Conservation (phyloP, 352 stramenopile genomes). For the Globisporangium canariense region DNA sequence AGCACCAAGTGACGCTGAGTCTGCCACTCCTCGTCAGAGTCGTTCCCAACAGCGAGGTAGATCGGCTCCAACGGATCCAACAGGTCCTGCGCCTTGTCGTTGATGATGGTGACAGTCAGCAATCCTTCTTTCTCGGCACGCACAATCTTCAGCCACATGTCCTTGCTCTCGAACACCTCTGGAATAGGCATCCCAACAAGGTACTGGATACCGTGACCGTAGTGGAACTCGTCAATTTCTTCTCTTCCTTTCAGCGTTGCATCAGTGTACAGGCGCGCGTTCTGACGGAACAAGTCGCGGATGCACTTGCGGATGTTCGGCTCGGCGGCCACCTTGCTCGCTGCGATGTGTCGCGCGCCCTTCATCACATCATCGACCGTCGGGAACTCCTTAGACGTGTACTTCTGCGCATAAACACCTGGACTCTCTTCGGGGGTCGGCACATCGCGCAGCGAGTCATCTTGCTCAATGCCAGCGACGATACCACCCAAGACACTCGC, state of each 20-base stretch:
- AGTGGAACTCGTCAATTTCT: slow-evolving; percentile 89
- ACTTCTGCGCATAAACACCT: slow-evolving; percentile 65
- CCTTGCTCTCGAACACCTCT: slow-evolving; percentile 67
- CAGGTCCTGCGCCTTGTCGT: slow-evolving; percentile 80
- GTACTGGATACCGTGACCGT: slow-evolving; percentile 84
- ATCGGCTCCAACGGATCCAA: slow-evolving; percentile 79
- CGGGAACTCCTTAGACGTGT: slow-evolving; percentile 80
- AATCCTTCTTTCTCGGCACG: slow-evolving; percentile 85
- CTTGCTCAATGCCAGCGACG: slow-evolving; percentile 64
- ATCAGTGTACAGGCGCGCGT: slow-evolving; percentile 71
- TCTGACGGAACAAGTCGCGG: slow-evolving; percentile 79
- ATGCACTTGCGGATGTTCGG: slow-evolving; percentile 84
- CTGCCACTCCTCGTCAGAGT: slow-evolving; percentile 82
- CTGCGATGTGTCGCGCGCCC: slow-evolving; percentile 83
- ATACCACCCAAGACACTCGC: slow-evolving; percentile 77
- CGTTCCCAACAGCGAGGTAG: slow-evolving; percentile 48
- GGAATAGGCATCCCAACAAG: slow-evolving; percentile 81
- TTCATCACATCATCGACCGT: slow-evolving; percentile 87
- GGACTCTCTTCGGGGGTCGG: slow-evolving; percentile 76
- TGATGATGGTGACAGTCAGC: slow-evolving; percentile 68
- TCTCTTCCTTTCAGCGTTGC: slow-evolving; percentile 78
- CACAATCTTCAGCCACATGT: slow-evolving; percentile 74
- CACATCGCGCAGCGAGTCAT: slow-evolving; percentile 61
- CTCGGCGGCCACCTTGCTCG: slow-evolving; percentile 80
- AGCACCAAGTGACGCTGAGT: slow-evolving; percentile 81